These are phyloP conservation scores for Globisporangium canariense DNA, from an alignment of 352 stramenopile species.

Conservation along the genomic window DNA sequence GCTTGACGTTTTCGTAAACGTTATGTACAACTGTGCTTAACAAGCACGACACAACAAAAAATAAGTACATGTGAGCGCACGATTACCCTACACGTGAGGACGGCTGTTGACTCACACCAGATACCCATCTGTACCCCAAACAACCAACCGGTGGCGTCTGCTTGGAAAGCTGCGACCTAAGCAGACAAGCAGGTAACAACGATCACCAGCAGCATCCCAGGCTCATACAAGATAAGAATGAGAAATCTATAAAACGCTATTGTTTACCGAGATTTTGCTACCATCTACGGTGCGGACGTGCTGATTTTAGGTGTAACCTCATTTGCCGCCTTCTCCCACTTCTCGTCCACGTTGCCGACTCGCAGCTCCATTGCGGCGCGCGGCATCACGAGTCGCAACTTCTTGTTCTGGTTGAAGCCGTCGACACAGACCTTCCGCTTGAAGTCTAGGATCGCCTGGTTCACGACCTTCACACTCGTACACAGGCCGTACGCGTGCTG, in stretches of 20 bases:
- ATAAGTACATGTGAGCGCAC: not conserved
- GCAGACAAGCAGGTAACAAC: not conserved
- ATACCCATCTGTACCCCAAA: not conserved
- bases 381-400: slow-evolving; percentile 49
- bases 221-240: not conserved
- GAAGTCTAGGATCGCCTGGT: slow-evolving; percentile 63
- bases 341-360: slow-evolving; percentile 37
- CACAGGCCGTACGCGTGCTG: slow-evolving; percentile 73
- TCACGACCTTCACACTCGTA: slow-evolving; percentile 72
- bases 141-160: not conserved
- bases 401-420: slow-evolving; percentile 70
- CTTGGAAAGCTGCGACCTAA: not conserved
- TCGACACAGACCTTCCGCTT: slow-evolving; percentile 49
- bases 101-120: too few relatives aligned
- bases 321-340: slow-evolving; percentile 43
- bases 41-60: not conserved
- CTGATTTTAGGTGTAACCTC: slow-evolving; percentile 8
- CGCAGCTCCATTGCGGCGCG: slow-evolving; percentile 35
- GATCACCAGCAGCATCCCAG: not conserved
- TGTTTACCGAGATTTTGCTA: not conserved
- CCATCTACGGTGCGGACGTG: slow-evolving; percentile 1
- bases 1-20: too few relatives aligned
- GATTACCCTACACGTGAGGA: too few relatives aligned
- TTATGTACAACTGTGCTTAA: too few relatives aligned
- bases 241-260: not conserved